Evolutionary conservation across 1,139 yeast genomes (phyloP), one percentile per base, ranked within the genome.

Genomic region (Pichia sorboxylosa): DNA sequence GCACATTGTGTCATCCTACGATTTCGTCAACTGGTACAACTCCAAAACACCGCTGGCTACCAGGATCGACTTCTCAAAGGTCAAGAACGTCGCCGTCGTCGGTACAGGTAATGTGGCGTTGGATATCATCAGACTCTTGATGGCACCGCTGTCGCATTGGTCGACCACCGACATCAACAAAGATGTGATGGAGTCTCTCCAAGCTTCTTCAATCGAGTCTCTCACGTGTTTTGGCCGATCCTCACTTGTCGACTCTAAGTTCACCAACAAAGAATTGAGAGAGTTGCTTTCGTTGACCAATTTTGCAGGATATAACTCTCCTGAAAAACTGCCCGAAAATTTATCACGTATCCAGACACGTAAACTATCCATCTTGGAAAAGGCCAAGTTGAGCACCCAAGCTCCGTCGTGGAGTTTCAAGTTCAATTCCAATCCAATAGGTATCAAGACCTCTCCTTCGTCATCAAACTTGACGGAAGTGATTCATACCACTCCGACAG

Each of bases 51-150:
- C 69, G 3, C 60, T 90, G 45, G 71, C 67, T 9, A n/a, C n/a
- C n/a, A n/a, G n/a, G n/a, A n/a, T n/a, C n/a, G n/a, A n/a, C n/a
- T n/a, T n/a, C n/a, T n/a, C n/a, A n/a, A 58, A 66, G 26, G 74
- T 78, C 1, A 67, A 69, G 39, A 63, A 68, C 29, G 94, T 85
- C 2, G 73, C 80, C 1, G 76, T 90, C 28, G 68, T 90, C n/a
- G 99, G 99, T 4, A 87, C 87, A 52, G 99, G 99, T 27, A 90
- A 90, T 50, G 99, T 90, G n/a, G 95, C 98, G 0, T 58, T 90
- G 38, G 99, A 90, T 52, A 75, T 90, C 7, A 87, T 95, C 1
- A 61, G 99, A 34, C 63, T 90, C 2, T 59, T 90, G 24, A 56
- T 87, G 36, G 73, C 77, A 10, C 72, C 74, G 19, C 54, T 63